Evolutionary conservation across 371 early-diverging fungal species (phyloP).

Genomic region (Mortierella sp.): DNA sequence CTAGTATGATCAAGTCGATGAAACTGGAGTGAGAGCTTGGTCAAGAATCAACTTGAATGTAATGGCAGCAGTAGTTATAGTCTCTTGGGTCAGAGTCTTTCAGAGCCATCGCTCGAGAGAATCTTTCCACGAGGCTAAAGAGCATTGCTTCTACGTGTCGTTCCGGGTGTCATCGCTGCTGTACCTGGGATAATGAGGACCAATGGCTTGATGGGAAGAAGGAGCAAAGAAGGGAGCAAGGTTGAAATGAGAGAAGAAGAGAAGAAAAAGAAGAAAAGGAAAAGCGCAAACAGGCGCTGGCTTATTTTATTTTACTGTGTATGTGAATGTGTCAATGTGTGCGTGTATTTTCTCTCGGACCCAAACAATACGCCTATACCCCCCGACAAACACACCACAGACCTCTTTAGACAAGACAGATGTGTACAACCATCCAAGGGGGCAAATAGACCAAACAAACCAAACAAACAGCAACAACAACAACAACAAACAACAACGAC

Average conservation of each 20-base stretch:
- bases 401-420: background rate
- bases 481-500: background rate
- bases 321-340: background rate
- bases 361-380: background rate
- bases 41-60: background rate
- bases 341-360: background rate
- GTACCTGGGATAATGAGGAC: background rate
- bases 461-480: background rate
- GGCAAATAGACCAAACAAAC: constrained; percentile 1
- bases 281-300: background rate
- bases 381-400: constrained; percentile 9
- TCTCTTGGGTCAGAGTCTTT: background rate
- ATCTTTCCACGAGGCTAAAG: background rate
- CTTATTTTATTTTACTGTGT: background rate
- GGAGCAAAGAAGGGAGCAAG: constrained; percentile 4
- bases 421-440: background rate
- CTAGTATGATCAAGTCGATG: background rate
- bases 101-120: too few species aligned
- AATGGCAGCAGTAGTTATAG: background rate
- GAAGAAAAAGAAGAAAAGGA: background rate
- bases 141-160: background rate
- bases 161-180: background rate
- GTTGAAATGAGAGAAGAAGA: constrained; percentile 1
- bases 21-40: background rate
- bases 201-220: constrained; percentile 3